Conservation (phyloP, 768 basidiomycete species). For the Galerina marginata region DNA sequence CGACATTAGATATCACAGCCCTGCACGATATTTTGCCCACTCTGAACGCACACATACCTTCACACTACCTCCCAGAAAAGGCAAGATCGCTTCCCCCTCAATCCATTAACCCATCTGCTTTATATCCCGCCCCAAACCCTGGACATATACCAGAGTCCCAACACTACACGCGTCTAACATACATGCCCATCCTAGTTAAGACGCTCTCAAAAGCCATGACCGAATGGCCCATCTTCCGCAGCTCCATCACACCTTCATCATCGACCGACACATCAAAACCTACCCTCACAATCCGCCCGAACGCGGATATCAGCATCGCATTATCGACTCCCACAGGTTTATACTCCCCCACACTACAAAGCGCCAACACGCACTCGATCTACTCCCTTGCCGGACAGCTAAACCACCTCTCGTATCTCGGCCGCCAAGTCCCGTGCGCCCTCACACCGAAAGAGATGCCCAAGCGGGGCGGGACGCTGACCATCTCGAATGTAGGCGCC, state of each 20-base stretch:
- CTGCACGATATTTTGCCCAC: conserved; percentile 65
- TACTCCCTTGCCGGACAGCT: conserved; percentile 68
- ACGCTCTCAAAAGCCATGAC: conserved; percentile 80
- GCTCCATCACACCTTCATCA: conserved; percentile 62
- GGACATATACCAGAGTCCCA: conserved; percentile 53
- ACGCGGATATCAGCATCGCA: conserved; percentile 77
- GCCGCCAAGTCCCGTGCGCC: conserved; percentile 68
- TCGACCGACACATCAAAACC: conserved; percentile 50
- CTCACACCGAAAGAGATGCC: conserved; percentile 76
- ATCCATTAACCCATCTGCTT: conserved; percentile 43
- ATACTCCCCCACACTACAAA: conserved; percentile 76
- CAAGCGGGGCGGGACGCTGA: conserved; percentile 76
- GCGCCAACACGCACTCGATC: conserved; percentile 58
- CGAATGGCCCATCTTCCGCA: conserved; percentile 84
- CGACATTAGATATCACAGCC: conserved; percentile 75
- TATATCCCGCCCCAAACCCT: conserved; percentile 44
- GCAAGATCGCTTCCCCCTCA: conserved; percentile 25
- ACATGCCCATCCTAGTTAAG: conserved; percentile 85
- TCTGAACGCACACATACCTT: conserved; percentile 74
- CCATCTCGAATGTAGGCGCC: conserved; percentile 82
- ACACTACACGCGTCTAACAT: conserved; percentile 72
- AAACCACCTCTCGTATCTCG: conserved; percentile 64
- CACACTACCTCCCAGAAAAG: conserved; percentile 45
- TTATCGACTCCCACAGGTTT: conserved; percentile 83
- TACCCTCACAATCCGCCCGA: conserved; percentile 72